Evolutionary conservation across 2,329 filamentous ascomycete species (phyloP).

Genomic region (Colletotrichum sp.): DNA sequence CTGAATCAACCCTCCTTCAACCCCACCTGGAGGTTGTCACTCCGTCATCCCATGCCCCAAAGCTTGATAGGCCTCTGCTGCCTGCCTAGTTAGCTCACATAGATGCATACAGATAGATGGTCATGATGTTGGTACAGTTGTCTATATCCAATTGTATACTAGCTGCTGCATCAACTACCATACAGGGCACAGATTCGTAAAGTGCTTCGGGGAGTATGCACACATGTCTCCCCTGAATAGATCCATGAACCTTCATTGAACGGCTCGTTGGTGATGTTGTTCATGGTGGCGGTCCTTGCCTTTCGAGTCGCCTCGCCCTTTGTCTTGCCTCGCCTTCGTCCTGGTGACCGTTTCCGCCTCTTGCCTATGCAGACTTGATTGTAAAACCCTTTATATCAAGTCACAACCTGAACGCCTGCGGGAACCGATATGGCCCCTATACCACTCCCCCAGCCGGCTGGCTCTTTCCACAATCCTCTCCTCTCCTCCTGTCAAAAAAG

Average conservation of each 20-base stretch:
- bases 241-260: background rate
- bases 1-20: background rate
- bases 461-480: background rate
- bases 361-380: background rate
- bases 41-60: background rate
- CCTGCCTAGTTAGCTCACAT: background rate
- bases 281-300: background rate
- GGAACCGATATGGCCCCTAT: background rate
- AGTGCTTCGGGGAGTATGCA: background rate
- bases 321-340: background rate
- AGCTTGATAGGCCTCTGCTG: background rate
- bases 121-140: background rate
- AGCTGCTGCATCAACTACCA: background rate
- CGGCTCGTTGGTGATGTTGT: background rate
- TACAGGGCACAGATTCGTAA: background rate
- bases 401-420: slow-evolving; percentile 8
- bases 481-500: background rate
- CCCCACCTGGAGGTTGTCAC: background rate
- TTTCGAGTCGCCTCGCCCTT: background rate
- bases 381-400: background rate
- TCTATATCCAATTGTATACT: slow-evolving; percentile 10
- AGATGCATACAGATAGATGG: background rate
- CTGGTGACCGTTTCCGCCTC: background rate
- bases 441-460: background rate
- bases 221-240: background rate